phyloP scores from a whole-genome alignment of 225 moss, liverwort and hornwort species.

The Sphagnum tenellum region DNA sequence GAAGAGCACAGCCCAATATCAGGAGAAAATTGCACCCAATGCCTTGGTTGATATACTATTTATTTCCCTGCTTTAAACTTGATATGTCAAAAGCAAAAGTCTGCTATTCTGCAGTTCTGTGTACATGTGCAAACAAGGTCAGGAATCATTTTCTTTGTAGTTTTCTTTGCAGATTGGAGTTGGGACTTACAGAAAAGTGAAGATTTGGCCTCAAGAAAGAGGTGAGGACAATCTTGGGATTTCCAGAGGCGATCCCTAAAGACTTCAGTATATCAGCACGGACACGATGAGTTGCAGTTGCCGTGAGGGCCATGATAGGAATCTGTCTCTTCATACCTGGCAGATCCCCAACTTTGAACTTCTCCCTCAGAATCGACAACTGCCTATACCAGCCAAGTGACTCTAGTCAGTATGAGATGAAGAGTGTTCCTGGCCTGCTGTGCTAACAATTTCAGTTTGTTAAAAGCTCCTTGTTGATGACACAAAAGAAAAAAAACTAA shows the following conservation, averaged over 20 bases:
- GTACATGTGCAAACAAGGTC: too few species aligned
- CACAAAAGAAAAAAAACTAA: too few species aligned
- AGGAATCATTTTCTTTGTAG: too few species aligned
- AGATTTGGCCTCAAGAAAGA: slow-evolving; percentile 76
- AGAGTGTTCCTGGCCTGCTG: too few species aligned
- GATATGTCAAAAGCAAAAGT: too few species aligned
- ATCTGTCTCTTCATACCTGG: slow-evolving; percentile 41
- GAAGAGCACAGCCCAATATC: too few species aligned
- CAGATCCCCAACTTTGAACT: slow-evolving; percentile 37
- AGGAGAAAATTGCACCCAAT: too few species aligned
- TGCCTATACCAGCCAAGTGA: slow-evolving; percentile 38
- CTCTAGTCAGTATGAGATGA: slow-evolving; percentile 6
- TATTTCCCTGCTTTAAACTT: too few species aligned
- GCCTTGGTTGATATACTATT: too few species aligned
- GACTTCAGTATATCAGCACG: slow-evolving; percentile 58
- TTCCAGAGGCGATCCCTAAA: slow-evolving; percentile 48
- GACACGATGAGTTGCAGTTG: slow-evolving; percentile 66
- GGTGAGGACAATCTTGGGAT: slow-evolving; percentile 62
- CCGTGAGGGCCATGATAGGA: slow-evolving; percentile 84
- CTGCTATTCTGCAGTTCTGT: too few species aligned
- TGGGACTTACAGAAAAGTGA: slow-evolving; percentile 54
- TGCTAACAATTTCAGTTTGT: too few species aligned
- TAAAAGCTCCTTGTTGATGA: too few species aligned
- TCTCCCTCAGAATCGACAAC: slow-evolving; percentile 52
- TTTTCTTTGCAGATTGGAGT: not conserved